Evolutionary conservation across 768 basidiomycete genomes (phyloP), one percentile per base, ranked within the genome.

Genomic region (Paxillus involutus): DNA sequence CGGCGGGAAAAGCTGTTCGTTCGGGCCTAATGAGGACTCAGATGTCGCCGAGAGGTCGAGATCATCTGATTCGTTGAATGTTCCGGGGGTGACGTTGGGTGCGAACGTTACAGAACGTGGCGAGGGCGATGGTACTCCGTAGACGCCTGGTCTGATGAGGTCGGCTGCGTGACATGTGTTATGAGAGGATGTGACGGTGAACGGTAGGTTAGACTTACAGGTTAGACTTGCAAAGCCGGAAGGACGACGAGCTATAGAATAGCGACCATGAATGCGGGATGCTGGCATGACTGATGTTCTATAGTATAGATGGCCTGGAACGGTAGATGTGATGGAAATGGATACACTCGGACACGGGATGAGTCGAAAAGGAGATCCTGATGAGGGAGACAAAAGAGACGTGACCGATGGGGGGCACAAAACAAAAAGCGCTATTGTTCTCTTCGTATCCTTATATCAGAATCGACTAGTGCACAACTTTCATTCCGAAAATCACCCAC

Each of bases 41-140:
- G 71, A 58, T 0, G 68, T 46, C 21, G 49, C 6, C 44, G 59
- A 56, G 6, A 73, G 49, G 16, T 57, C 11, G 11, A 57, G n/a
- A 42, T 71, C 65, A 50, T 71, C 73, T 0, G 71, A 50, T 11
- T 75, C 74, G 26, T 68, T 68, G 69, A 75, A 84, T 0, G 81
- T 81, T 3, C 71, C 73, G 1, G 83, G 83, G 0, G 83, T 84
- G 24, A 84, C 73, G 56, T 84, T 84, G 37, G 83, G 83, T 1
- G 84, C 84, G 46, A 87, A 87, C 0, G 81, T 83, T 26, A 86
- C 80, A 5, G 75, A 71, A 1, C 77, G 74, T n/a, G 78, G 72
- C 0, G 77, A 72, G 0, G 73, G 65, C 3, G 76, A 63, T 7
- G 48, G 48, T 49, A 67, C 61, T 26, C 81, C 81, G 46, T 85